Evolutionary conservation across 1,284 basidiomycete genomes (phyloP).

Genomic region (Tausonia pullulans): DNA sequence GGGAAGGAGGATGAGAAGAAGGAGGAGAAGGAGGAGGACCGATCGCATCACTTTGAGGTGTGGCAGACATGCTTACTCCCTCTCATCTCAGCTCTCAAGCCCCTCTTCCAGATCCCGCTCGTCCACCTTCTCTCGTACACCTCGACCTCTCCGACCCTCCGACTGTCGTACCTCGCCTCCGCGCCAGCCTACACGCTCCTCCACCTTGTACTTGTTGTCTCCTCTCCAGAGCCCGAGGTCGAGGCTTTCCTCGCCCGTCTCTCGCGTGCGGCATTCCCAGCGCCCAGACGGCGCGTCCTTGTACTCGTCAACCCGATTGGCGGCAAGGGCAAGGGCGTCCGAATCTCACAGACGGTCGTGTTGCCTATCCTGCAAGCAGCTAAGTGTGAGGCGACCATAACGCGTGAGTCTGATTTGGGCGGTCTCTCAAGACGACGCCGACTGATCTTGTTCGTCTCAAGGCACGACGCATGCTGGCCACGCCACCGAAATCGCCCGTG

Average conservation of each 20-base stretch:
- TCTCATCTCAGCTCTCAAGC: not conserved
- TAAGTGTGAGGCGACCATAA: conserved; percentile 52
- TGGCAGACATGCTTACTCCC: no score
- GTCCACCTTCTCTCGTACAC: conserved; percentile 12
- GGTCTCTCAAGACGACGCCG: no score
- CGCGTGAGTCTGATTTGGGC: conserved; percentile 39
- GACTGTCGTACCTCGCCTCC: not conserved
- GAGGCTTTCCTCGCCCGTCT: no score
- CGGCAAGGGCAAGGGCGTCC: conserved; percentile 63
- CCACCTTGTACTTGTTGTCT: no score
- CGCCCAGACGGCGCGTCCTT: conserved; percentile 39
- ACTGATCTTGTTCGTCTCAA: conserved; percentile 25
- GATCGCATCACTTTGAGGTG: no score
- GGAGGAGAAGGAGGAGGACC: no score
- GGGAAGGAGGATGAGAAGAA: no score
- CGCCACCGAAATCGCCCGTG: conserved; percentile 56
- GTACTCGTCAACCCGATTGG: conserved; percentile 82
- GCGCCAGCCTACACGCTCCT: not conserved
- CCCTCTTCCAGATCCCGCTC: conserved; percentile 1
- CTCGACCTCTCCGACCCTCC: not conserved
- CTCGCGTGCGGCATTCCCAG: no score
- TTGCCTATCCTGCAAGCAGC: conserved; percentile 72
- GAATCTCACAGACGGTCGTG: conserved; percentile 53
- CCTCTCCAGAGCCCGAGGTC: no score
- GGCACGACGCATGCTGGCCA: conserved; percentile 64